A percentile compares a stretch with the other conserved stretches of the same genome.
Evolutionary conservation across 495 filamentous ascomycete species (phyloP).

Genomic region (Tuber magnatum): DNA sequence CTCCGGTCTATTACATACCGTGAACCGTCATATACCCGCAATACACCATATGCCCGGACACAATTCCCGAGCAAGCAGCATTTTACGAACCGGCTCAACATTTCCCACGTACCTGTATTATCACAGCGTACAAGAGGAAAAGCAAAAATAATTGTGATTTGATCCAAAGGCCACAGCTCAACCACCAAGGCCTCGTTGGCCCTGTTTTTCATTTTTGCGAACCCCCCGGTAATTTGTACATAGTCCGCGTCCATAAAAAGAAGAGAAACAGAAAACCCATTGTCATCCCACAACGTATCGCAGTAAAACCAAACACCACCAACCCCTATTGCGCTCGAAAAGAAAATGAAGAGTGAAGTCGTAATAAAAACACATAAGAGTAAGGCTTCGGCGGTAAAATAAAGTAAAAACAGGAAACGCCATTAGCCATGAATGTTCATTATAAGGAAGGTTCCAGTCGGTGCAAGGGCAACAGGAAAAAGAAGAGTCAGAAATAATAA

Average conservation of each 20-base stretch:
- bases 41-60: not conserved
- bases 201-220: not conserved
- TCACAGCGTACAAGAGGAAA: not conserved
- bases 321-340: constrained; percentile 3
- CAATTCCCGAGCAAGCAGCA: not conserved
- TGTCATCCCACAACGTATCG: constrained; percentile 18
- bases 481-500: not conserved
- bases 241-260: not conserved
- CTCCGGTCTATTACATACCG: not conserved
- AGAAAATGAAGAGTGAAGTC: constrained; percentile 14
- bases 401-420: not conserved
- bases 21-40: not conserved
- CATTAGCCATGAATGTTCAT: constrained; percentile 13
- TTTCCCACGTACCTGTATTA: not conserved
- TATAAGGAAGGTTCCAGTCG: constrained; percentile 26
- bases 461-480: constrained; percentile 14
- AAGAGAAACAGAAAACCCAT: constrained; percentile 21
- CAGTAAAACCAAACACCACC: constrained; percentile 21
- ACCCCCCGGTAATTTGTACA: not conserved
- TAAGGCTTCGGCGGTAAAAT: not conserved
- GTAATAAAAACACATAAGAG: constrained; percentile 25
- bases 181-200: not conserved
- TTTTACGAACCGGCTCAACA: not conserved
- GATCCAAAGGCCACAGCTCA: not conserved
- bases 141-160: not conserved